A percentile compares a stretch with the other conserved stretches of the same genome.
Evolutionary conservation across 1,139 yeast species (phyloP).

Genomic region (Hyphopichia wangnamkhiaoensis): DNA sequence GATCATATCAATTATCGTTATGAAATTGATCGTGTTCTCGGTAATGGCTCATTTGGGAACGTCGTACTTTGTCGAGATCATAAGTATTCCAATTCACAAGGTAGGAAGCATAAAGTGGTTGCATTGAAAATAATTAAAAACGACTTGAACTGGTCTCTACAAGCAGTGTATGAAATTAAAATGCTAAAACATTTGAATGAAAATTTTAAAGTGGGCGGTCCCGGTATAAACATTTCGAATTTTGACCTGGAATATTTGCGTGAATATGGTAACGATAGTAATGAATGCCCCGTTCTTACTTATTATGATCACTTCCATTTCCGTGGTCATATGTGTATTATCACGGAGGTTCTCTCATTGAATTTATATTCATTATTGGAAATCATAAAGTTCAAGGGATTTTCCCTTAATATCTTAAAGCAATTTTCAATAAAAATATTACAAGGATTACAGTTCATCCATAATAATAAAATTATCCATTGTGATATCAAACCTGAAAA

Average conservation of each 20-base stretch:
- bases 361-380: slow-evolving; percentile 70
- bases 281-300: slow-evolving; percentile 44
- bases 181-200: slow-evolving; percentile 52
- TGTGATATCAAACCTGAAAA: slow-evolving; percentile 80
- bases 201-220: slow-evolving; percentile 7
- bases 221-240: slow-evolving; percentile 7
- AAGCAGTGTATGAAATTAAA: slow-evolving; percentile 78
- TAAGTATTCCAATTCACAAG: slow-evolving; percentile 38
- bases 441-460: slow-evolving; percentile 61
- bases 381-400: slow-evolving; percentile 60
- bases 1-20: slow-evolving; percentile 82
- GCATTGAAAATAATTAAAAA: slow-evolving; percentile 81
- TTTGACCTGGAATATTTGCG: slow-evolving; percentile 13
- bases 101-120: slow-evolving; percentile 33
- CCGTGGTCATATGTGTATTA: slow-evolving; percentile 81
- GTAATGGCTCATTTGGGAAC: slow-evolving; percentile 84
- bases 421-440: slow-evolving; percentile 57
- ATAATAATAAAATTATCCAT: slow-evolving; percentile 60
- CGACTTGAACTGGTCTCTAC: slow-evolving; percentile 72
- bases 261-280: slow-evolving; percentile 11
- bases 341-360: slow-evolving; percentile 69
- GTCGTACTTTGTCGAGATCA: slow-evolving; percentile 75
- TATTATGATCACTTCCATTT: slow-evolving; percentile 75
- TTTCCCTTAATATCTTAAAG: slow-evolving; percentile 52
- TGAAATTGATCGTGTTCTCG: slow-evolving; percentile 59